A percentile compares a stretch with the other conserved stretches of the same genome.
Evolutionary conservation across 352 stramenopile genomes (phyloP).

Genomic region (Pythium phragmiticola): DNA sequence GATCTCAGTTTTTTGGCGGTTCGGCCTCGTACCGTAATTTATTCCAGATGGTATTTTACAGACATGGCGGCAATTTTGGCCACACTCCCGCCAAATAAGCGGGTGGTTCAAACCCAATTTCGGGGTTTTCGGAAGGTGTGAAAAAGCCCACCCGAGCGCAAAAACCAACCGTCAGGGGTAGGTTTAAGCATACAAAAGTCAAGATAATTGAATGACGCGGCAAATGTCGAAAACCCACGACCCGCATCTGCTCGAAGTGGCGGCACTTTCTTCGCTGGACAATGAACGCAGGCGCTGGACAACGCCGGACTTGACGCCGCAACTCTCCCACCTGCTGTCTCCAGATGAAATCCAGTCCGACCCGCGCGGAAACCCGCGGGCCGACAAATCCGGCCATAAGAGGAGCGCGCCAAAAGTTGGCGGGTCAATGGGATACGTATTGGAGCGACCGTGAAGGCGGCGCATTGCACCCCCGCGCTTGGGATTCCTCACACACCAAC

Average conservation of each 20-base stretch:
- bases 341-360: slow-evolving; percentile 15
- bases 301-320: slow-evolving; percentile 14
- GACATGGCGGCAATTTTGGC: slow-evolving; percentile 15
- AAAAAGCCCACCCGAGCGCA: background rate
- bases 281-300: slow-evolving; percentile 6
- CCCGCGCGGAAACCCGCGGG: slow-evolving; percentile 20
- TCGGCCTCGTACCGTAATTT: slow-evolving; percentile 3
- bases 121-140: slow-evolving; percentile 15
- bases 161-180: slow-evolving; percentile 27
- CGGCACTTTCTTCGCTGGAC: slow-evolving; percentile 12
- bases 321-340: background rate
- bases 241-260: slow-evolving; percentile 18
- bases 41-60: slow-evolving; percentile 11
- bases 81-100: slow-evolving; percentile 27
- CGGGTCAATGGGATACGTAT: slow-evolving; percentile 12
- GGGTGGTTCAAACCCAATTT: slow-evolving; percentile 27
- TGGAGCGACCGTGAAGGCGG: background rate
- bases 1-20: background rate
- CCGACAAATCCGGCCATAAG: slow-evolving; percentile 21
- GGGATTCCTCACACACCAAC: slow-evolving; percentile 3
- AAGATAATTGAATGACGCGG: slow-evolving; percentile 21
- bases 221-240: background rate
- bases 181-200: slow-evolving; percentile 22
- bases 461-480: slow-evolving; percentile 3
- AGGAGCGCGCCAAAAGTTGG: slow-evolving; percentile 30